These are phyloP conservation scores for Plasmodium sp. DNA, from an alignment of 169 alveolate genomes.

Conservation along the genomic window DNA sequence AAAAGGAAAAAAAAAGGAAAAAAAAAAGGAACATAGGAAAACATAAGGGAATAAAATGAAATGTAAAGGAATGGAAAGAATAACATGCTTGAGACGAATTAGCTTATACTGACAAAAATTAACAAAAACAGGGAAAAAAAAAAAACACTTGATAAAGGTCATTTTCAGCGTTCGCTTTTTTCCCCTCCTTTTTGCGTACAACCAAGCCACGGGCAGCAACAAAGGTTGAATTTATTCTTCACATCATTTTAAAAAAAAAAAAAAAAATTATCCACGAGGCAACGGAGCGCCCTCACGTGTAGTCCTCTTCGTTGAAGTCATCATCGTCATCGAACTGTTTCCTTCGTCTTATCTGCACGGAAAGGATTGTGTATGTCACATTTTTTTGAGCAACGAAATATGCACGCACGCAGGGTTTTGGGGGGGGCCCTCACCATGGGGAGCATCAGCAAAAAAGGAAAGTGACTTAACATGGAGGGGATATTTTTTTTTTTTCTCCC, in stretches of 20 bases:
- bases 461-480: background rate
- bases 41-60: background rate
- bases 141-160: background rate
- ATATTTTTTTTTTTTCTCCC: background rate
- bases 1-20: background rate
- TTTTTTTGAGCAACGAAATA: background rate
- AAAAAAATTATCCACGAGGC: background rate
- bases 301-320: slow-evolving; percentile 73
- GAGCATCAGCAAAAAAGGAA: background rate
- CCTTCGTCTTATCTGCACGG: slow-evolving; percentile 64
- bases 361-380: background rate
- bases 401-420: background rate
- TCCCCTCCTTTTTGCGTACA: background rate
- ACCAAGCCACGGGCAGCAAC: background rate
- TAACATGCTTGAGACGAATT: background rate
- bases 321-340: slow-evolving; percentile 75
- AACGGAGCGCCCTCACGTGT: background rate
- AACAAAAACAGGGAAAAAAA: background rate
- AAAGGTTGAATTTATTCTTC: background rate
- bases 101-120: background rate
- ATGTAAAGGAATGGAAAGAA: background rate
- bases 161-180: background rate
- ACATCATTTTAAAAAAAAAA: background rate
- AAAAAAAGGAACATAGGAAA: background rate
- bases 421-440: background rate